Evolutionary conservation across 2,329 filamentous ascomycete species (phyloP), one percentile per base, ranked within the genome.

Genomic region (Pseudogymnoascus sp.): DNA sequence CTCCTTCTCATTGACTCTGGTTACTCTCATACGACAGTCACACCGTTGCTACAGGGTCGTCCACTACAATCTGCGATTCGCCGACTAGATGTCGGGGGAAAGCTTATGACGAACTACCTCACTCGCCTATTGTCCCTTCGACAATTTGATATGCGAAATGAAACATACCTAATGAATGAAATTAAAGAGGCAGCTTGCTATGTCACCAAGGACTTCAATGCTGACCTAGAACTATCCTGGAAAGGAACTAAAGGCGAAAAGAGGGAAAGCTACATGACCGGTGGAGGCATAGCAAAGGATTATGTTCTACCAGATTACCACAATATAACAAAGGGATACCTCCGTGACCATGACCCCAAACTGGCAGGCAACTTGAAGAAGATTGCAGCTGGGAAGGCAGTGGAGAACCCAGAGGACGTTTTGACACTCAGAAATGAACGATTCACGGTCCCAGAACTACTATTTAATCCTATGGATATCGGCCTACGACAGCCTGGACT

Each of bases 141-240:
- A 5, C 92, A 97, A 72, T 96, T 96, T 75, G 93, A 97, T 73
- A 93, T 99, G 86, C 86, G 95, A 66, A 93, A 96, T 74, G 95
- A 99, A 70, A 88, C 90, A 0, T 88, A 96, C 74, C 88, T 97
- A 61, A 91, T 97, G 73, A 96, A 96, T 71, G 90, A 97, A 74
- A 93, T 97, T 75, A 99, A 99, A 73, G 95, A 99, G 73, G 83
- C 88, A 4, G 86, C 89, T 0, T 96, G 91, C 73, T 97, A 89
- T 70, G 86, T 97, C 10, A 89, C 89, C 2, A 78, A 84, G 0
- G 86, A 96, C 71, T 97, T 97, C 74, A 79, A 81, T 26, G 72
- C 74, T 5, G 91, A 97, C 69, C 82, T 99, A 37, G 93, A 97
- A 67, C 83, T 81, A 67, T 88, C 87, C 0, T 96, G 92, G 91